Evolutionary conservation across 768 basidiomycete genomes (phyloP), one percentile per base, ranked within the genome.

Genomic region (Floccularia luteovirens): DNA sequence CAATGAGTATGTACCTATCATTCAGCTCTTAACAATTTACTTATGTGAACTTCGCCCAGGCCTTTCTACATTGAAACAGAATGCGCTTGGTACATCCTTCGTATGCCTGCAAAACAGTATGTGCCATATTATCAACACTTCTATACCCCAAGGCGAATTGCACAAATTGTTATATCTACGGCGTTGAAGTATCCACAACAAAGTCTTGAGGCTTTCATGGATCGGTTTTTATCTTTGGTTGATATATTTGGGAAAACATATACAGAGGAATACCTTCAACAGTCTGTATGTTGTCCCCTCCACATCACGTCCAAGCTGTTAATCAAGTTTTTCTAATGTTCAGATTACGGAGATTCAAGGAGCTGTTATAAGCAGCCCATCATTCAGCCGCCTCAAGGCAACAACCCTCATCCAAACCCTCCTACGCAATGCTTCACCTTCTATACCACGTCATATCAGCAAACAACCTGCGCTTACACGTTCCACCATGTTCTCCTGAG

Each of bases 11-110:
- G 80, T 47, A n/a, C n/a, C n/a, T 22, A 35, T 38, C 36, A 1
- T 48, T 30, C 33, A 31, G 39, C 21, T 43, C 11, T 24, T 11
- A 36, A 22, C 39, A 28, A 20, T 12, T 5, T 41, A 39, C 27
- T 39, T 16, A 23, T 25, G 32, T 38, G 23, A 30, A 46, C 14
- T 30, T 7, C 34, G 16, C 27, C 27, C 46, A 87, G 85, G 13
- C 74, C 80, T 1, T 57, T 86, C 7, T 84, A 67, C 43, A 64
- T 90, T 17, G 76, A 85, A 47, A 86, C 85, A 0, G 46, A 63
- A 13, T 70, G 65, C 39, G 79, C 81, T 0, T 77, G 75, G 67
- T 87, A 86, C 52, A 69, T 75, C 24, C 58, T 88, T 20, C 56
- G 61, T 13, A 48, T 38, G 5, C 77, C 84, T 0, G 65, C 73